phyloP scores from a whole-genome alignment of 2,329 filamentous ascomycete species.

The Alternaria rosae region DNA sequence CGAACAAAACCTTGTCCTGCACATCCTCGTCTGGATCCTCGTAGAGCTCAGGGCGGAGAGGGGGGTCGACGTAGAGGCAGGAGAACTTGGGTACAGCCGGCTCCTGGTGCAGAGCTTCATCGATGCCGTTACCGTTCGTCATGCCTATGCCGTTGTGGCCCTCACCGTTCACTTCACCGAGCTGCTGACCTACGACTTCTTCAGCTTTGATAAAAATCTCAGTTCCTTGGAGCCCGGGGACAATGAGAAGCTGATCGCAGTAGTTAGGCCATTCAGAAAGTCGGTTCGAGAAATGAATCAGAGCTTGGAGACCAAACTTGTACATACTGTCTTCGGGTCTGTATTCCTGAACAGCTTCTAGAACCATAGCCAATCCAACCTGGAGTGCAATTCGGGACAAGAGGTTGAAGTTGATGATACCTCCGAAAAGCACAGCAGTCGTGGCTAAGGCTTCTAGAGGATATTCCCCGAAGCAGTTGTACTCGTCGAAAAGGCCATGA shows the following conservation, averaged over 20 bases:
- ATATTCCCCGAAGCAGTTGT: slow-evolving; percentile 93
- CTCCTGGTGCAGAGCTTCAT: slow-evolving; percentile 67
- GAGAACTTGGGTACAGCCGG: slow-evolving; percentile 74
- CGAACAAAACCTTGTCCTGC: slow-evolving; percentile 93
- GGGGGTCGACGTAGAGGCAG: slow-evolving; percentile 78
- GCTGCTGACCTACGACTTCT: slow-evolving; percentile 75
- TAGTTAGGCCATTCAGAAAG: slow-evolving; percentile 96
- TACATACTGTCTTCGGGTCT: slow-evolving; percentile 89
- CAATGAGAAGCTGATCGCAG: slow-evolving; percentile 82
- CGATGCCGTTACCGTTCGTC: slow-evolving; percentile 72
- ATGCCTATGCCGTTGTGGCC: slow-evolving; percentile 59
- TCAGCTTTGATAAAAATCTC: slow-evolving; percentile 85
- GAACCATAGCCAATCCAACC: slow-evolving; percentile 94
- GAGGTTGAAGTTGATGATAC: slow-evolving; percentile 92
- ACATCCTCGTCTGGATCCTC: slow-evolving; percentile 85
- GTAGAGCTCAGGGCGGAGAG: slow-evolving; percentile 68
- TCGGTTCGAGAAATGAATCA: slow-evolving; percentile 84
- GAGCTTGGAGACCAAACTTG: slow-evolving; percentile 94
- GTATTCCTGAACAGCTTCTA: slow-evolving; percentile 93
- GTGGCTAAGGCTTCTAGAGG: slow-evolving; percentile 95
- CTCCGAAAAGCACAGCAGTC: slow-evolving; percentile 94
- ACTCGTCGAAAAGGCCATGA: slow-evolving; percentile 96
- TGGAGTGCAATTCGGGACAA: slow-evolving; percentile 90
- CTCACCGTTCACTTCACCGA: slow-evolving; percentile 63
- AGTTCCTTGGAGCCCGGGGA: slow-evolving; percentile 81